Base-by-base conservation (phyloP, 2,329 filamentous ascomycete genomes). In the Claviceps citrina region DNA sequence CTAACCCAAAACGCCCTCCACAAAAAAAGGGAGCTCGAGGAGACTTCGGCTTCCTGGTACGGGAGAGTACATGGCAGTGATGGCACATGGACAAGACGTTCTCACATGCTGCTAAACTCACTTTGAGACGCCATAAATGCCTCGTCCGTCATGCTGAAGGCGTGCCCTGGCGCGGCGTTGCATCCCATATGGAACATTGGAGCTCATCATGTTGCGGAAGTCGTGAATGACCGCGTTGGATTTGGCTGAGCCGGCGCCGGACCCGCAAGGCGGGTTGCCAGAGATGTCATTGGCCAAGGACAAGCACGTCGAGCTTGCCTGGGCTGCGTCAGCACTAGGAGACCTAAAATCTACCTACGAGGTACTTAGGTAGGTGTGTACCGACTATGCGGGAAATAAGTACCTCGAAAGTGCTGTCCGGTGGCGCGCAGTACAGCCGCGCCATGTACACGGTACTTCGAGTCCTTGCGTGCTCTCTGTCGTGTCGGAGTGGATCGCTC, bases 91-190 rank as follows among this genome's bases (percentile, higher is more conserved):
- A 38, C 28, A 30, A n/a, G 30, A 28, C 41, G 13, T 28, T 38
- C 20, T 32, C 35, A 36, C 38, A 36, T 32, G 39, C 24, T 36
- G 32, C 18, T 6, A 38, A 40, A 44, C 44, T 42, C 37, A 46
- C 44, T 32, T 35, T 32, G 18, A 25, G 40, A 27, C 35, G 25
- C 39, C 36, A 40, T 41, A 41, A 46, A 43, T 46, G 38, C 43
- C 44, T 46, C 44, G 44, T 44, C 44, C 42, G 44, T 41, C 44
- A 46, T 46, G 22, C 27, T 44, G 22, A 39, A 41, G 31, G 39
- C 41, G 25, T 38, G 42, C 22, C 36, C 39, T 36, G 38, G 41
- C 25, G 38, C 42, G 15, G 39, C 33, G 39, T 31, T 37, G 38
- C 38, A 41, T 41, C 26, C 22, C 31, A 31, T 31, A 28, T 20